Base-by-base conservation (phyloP, 2,329 filamentous ascomycete species). In the Cadophora sp. region DNA sequence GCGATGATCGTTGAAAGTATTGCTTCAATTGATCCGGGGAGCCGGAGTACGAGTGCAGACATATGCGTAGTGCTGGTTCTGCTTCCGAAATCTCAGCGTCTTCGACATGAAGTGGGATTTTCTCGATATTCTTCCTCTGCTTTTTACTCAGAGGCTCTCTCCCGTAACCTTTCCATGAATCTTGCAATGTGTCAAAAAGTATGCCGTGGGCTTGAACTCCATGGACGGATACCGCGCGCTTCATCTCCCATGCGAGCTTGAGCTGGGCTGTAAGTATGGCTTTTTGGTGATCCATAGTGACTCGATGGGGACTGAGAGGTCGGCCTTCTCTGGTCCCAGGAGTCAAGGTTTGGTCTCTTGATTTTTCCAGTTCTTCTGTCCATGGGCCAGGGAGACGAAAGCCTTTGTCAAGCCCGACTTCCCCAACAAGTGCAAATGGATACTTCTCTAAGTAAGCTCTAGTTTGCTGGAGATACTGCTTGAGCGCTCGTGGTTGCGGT, bases 21-120 rank as follows among this genome's bases (percentile, higher is more conserved):
- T 94, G 93, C 71, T 86, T 89, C 45, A 97, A 80, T 39, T 90
- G 85, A 65, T 96, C 89, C 13, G 87, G 83, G 6, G 90, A 86
- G 0, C 93, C 95, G 58, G 92, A 96, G 79, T 94, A 99, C 0
- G 94, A 97, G 79, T 99, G 96, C 67, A 99, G 87, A 76, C 96
- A 99, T 76, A 98, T 90, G 9, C 94, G 84, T 0, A 94, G 94
- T 0, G 82, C 73, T 74, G 14, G 77, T 73, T 33, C 76, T 73
- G 20, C 76, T 74, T 62, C 65, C 8, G 55, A 45, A 43, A 77
- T 74, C 1, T 81, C 79, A 0, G 78, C 75, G 16, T 75, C 71
- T 6, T 70, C 62, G 39, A 80, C 78, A 3, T 78, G 76, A 14
- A 48, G 62, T n/a, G 70, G 67, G 14, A 69, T 63, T 9, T 64